phyloP scores from a whole-genome alignment of 2,329 filamentous ascomycete species.

The Ceratocystis destructans region DNA sequence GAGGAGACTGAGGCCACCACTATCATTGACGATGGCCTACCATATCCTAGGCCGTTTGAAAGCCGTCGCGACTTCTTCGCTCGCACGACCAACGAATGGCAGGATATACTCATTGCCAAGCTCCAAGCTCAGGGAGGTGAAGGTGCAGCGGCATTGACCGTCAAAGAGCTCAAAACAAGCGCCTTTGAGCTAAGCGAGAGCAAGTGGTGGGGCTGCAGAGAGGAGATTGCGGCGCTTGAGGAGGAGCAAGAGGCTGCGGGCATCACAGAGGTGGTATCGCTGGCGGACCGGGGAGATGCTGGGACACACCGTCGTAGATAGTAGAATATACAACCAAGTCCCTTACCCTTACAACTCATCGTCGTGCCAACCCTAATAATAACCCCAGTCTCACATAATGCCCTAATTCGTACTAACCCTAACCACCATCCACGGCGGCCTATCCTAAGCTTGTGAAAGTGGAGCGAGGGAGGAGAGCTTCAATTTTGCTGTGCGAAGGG shows the following conservation, averaged over 20 bases:
- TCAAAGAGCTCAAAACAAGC: slow-evolving; percentile 86
- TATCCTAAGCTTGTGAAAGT: not conserved
- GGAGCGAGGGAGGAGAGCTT: slow-evolving; percentile 11
- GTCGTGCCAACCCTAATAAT: too few relatives aligned
- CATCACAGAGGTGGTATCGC: slow-evolving; percentile 83
- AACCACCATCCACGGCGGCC: not conserved
- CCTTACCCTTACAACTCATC: too few relatives aligned
- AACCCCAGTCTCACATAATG: not conserved
- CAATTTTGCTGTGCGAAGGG: not conserved
- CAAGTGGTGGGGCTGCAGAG: slow-evolving; percentile 97
- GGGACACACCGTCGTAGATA: slow-evolving; percentile 25
- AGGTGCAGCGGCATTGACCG: slow-evolving; percentile 47
- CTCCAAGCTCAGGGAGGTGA: slow-evolving; percentile 54
- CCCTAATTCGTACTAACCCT: not conserved
- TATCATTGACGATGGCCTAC: slow-evolving; percentile 55
- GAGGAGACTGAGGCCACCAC: slow-evolving; percentile 37
- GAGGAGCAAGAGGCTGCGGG: slow-evolving; percentile 93
- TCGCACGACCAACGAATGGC: slow-evolving; percentile 79
- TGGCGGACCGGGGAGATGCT: slow-evolving; percentile 57
- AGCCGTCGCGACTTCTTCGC: slow-evolving; percentile 82
- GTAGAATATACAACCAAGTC: not conserved
- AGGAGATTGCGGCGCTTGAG: slow-evolving; percentile 82
- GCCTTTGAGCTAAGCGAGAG: slow-evolving; percentile 86
- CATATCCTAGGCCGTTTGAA: slow-evolving; percentile 75
- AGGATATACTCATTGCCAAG: slow-evolving; percentile 66